Evolutionary conservation across 2,329 filamentous ascomycete genomes (phyloP), one percentile per base, ranked within the genome.

Genomic region (Penicillium sp.): DNA sequence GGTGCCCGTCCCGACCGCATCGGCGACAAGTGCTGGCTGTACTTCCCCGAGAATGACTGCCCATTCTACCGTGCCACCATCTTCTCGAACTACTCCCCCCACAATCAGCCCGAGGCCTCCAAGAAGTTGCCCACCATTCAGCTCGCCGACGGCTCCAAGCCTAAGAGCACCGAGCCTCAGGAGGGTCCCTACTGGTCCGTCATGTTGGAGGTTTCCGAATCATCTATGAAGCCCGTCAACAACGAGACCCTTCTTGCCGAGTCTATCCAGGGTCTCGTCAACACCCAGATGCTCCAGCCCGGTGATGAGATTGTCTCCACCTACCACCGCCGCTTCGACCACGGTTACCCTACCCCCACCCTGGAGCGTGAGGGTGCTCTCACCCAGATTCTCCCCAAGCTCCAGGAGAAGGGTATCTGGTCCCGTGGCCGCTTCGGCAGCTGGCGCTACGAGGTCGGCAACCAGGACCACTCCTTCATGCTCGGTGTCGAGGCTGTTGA

Each of bases 51-150:
- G 73, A 86, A 95, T 72, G 85, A 98, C 80, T 96, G 89, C 78
- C 89, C 89, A 69, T 98, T 98, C 80, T 98, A 98, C 80, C 88
- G 93, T 62, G 93, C 93, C 66, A 98, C 93, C 67, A 97, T 98
- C 76, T 98, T 98, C 82, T 97, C 91, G 74, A 98, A 98, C 82
- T 98, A 98, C 81, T 97, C 93, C 21, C 93, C 91, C 46, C 84
- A 95, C 82, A 98, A 98, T 79, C 93, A 97, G 76, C 93, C 93
- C 31, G 77, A 87, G 59, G 77, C 82, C 52, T 83, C 84, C 51
- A 84, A 79, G 67, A 93, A 95, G 79, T 60, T 98, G 49, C 82
- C 89, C 34, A 97, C 93, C 21, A 75, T 88, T 61, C 86, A 90
- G 70, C 79, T 90, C 37, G 93, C 86, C 51, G 80, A 96, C 64